A percentile compares a stretch with the other conserved stretches of the same genome.
Evolutionary conservation across 2,329 filamentous ascomycete species (phyloP).

Genomic region (Fusarium subglutinans): DNA sequence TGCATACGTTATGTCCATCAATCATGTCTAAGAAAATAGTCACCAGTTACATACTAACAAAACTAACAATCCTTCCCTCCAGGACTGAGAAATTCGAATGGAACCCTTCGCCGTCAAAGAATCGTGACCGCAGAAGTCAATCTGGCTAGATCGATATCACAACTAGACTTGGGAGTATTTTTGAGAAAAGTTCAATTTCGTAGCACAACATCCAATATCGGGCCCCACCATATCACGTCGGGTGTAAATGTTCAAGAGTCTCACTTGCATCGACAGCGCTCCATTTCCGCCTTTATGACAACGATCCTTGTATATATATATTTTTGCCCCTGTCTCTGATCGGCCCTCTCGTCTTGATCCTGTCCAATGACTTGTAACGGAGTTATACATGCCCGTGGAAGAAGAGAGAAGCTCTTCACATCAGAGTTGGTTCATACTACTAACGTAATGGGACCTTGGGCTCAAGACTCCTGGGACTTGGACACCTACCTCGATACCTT

Average conservation of each 20-base stretch:
- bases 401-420: not conserved
- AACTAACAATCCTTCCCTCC: not conserved
- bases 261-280: constrained; percentile 31
- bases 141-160: not conserved
- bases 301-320: constrained; percentile 22
- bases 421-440: not conserved
- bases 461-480: constrained; percentile 6
- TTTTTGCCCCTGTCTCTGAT: constrained; percentile 33
- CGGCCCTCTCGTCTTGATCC: constrained; percentile 9
- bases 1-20: constrained; percentile 2
- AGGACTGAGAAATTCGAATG: not conserved
- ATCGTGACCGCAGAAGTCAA: not conserved
- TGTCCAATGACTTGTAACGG: constrained; percentile 17
- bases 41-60: not conserved
- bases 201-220: not conserved
- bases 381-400: not conserved
- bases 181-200: not conserved
- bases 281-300: constrained; percentile 23
- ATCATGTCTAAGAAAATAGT: constrained; percentile 9
- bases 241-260: constrained; percentile 5
- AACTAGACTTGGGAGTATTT: not conserved
- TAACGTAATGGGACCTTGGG: not conserved
- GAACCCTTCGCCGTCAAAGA: not conserved
- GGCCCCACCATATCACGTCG: not conserved
- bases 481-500: not conserved